Base-by-base conservation (phyloP, 179 eudicot species). In the Heliamphora ciliata region DNA sequence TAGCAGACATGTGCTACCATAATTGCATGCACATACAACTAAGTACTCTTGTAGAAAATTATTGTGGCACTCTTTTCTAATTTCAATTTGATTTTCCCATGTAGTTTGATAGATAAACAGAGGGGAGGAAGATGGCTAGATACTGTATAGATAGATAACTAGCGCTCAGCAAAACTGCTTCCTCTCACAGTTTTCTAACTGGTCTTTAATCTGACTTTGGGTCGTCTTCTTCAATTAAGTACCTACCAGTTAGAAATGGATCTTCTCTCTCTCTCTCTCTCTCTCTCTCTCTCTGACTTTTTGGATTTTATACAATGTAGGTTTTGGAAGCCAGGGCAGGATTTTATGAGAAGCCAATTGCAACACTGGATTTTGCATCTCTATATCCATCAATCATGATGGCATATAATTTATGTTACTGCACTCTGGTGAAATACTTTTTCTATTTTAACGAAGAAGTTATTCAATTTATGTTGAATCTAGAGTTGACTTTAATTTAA, bases 311-410 rank as follows among this genome's bases (percentile, higher is more conserved):
- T 82, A 75, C 63, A 66, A 69, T 84, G 85, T 85, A 97, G 99
- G 99, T 97, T 81, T 87, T 97, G 89, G 99, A 97, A 87, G 94
- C 99, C 40, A 87, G 93, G 86, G 91, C 97, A 61, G 99, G 99
- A 69, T 97, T 90, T 79, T 97, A 92, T 81, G 99, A 94, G 88
- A 97, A 97, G 88, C 99, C 99, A 65, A 94, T 97, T 81, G 99
- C 99, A 69, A 97, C 99, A 24, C 81, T 97, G 86, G 99, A 97
- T 91, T 97, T 97, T 88, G 99, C 99, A 82, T 94, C 99, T 87
- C 83, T 97, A 60, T 97, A 97, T 89, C 99, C 99, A 79, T 97
- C 99, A 66, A 97, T 97, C 79, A 97, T 97, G 99, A 97, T 97
- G 99, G 99, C 99, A 67, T 94, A 97, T 85, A 97, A 97, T 87